Percentiles rank a stretch among this genome's conserved stretches.
Conservation (phyloP, 1,284 basidiomycete genomes). For the Puccinia coronata region DNA sequence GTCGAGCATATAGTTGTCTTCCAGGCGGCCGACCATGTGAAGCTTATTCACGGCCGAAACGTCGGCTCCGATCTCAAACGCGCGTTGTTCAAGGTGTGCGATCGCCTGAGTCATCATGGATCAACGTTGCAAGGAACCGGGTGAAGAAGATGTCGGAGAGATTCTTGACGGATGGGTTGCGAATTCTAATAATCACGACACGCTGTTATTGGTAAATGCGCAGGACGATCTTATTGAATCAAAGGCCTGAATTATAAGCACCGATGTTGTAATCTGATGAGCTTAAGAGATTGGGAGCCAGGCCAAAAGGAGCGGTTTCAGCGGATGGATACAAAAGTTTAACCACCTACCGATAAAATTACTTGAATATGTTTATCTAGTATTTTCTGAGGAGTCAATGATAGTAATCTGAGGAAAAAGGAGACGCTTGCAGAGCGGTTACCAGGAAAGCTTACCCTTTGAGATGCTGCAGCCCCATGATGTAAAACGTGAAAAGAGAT, state of each 20-base stretch:
- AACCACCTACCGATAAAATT: background rate
- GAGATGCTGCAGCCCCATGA: background rate
- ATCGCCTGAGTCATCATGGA: constrained; percentile 13
- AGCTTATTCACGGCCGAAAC: constrained; percentile 39
- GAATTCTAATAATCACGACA: background rate
- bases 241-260: background rate
- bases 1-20: constrained; percentile 45
- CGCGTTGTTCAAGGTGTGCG: constrained; percentile 31
- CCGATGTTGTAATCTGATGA: background rate
- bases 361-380: background rate
- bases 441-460: background rate
- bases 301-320: background rate
- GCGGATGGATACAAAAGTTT: background rate
- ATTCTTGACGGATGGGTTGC: background rate
- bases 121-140: background rate
- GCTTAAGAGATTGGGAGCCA: background rate
- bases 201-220: background rate
- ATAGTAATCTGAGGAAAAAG: background rate
- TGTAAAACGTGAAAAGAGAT: background rate
- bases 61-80: constrained; percentile 41
- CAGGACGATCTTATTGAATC: background rate
- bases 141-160: background rate
- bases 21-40: constrained; percentile 36
- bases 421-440: background rate
- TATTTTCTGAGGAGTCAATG: background rate